Evolutionary conservation across 495 filamentous ascomycete species (phyloP).

Genomic region (Astrothelium macrocarpum): DNA sequence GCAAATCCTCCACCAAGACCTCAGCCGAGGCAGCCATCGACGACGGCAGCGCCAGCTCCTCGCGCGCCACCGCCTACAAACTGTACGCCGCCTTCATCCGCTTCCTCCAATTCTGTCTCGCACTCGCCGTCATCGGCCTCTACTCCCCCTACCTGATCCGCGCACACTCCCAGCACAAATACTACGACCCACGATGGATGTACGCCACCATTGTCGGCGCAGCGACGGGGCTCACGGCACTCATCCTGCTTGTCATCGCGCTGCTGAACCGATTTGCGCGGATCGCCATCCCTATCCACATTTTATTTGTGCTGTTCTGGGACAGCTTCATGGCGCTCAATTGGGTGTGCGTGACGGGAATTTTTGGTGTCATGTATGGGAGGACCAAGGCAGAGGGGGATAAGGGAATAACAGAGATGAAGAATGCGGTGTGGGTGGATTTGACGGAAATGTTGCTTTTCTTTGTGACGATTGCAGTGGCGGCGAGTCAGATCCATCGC

Average conservation of each 20-base stretch:
- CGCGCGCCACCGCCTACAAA: slow-evolving; percentile 15
- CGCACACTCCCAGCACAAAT: slow-evolving; percentile 48
- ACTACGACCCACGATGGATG: slow-evolving; percentile 60
- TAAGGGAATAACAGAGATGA: slow-evolving; percentile 56
- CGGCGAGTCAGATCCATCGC: not conserved
- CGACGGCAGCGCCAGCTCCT: slow-evolving; percentile 11
- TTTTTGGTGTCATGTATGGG: slow-evolving; percentile 76
- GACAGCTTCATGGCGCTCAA: slow-evolving; percentile 59
- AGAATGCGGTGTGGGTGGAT: slow-evolving; percentile 79
- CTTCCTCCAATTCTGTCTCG: slow-evolving; percentile 63
- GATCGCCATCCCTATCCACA: slow-evolving; percentile 3
- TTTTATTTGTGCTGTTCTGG: slow-evolving; percentile 44
- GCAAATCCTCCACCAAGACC: not conserved
- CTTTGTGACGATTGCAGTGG: slow-evolving; percentile 40
- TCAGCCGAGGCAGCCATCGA: slow-evolving; percentile 12
- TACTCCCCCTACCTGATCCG: slow-evolving; percentile 52
- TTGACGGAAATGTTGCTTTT: slow-evolving; percentile 63
- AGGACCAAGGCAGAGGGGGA: slow-evolving; percentile 52
- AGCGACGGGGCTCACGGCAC: slow-evolving; percentile 38
- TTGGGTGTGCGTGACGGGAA: slow-evolving; percentile 5
- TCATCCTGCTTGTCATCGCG: slow-evolving; percentile 52
- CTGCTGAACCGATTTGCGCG: slow-evolving; percentile 34
- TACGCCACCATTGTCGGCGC: slow-evolving; percentile 60
- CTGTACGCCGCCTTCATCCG: slow-evolving; percentile 43
- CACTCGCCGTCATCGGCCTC: slow-evolving; percentile 63